Evolutionary conservation across 1,284 basidiomycete species (phyloP).

Genomic region (Lentinula novae-zelandiae): DNA sequence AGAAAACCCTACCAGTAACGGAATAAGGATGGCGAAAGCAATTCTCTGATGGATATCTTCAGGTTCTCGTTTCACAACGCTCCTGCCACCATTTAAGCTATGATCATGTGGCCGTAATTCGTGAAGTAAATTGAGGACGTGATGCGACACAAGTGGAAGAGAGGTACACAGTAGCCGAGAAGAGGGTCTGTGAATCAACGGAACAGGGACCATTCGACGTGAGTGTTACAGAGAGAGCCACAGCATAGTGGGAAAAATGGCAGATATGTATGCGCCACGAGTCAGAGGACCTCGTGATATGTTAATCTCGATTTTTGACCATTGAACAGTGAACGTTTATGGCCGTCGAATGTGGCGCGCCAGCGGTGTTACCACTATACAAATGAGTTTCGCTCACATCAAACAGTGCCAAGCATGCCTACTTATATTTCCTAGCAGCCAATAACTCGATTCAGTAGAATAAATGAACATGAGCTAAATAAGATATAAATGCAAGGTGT

Average conservation of each 20-base stretch:
- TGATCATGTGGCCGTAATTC: conserved; percentile 13
- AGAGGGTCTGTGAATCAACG: conserved; percentile 24
- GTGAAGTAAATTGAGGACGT: conserved; percentile 38
- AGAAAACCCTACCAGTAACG: conserved; percentile 57
- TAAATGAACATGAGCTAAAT: background rate
- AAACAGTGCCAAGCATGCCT: no score
- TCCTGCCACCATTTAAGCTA: conserved; percentile 22
- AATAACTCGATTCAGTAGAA: background rate
- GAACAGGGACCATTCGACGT: conserved; percentile 22
- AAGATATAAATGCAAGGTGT: background rate
- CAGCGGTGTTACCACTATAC: no score
- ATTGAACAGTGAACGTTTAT: no score
- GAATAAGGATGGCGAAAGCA: conserved; percentile 52
- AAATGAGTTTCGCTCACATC: no score
- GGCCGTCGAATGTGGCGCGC: no score
- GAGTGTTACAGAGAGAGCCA: background rate
- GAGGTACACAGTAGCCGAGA: conserved; percentile 43
- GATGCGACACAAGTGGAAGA: conserved; percentile 38
- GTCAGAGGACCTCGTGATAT: background rate
- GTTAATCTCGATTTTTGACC: no score
- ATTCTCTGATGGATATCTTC: conserved; percentile 32
- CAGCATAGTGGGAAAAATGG: conserved; percentile 1
- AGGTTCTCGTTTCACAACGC: conserved; percentile 27
- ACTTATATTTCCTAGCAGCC: no score
- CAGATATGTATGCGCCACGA: background rate